Evolutionary conservation across 345 rosid species (phyloP).

Genomic region (Eucalyptus marginata): DNA sequence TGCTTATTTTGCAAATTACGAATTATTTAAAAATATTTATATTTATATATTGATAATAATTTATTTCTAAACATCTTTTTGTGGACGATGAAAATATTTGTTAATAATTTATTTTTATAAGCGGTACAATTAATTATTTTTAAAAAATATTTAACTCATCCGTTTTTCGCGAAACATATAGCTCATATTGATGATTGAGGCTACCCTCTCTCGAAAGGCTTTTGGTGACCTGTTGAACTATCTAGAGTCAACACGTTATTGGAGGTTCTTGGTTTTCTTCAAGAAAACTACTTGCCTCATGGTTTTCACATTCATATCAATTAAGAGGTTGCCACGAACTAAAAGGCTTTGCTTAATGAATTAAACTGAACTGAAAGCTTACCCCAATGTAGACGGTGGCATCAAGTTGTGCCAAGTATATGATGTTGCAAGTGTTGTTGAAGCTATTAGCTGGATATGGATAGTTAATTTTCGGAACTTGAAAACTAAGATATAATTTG

Average conservation of each 20-base stretch:
- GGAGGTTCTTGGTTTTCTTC: neutral
- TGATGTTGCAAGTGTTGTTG: neutral
- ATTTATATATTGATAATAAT: too few species aligned
- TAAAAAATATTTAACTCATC: too few species aligned
- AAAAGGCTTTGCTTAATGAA: neutral
- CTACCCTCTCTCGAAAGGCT: neutral
- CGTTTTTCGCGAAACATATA: too few species aligned
- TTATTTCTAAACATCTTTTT: too few species aligned
- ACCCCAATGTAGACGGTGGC: neutral
- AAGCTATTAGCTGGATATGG: neutral
- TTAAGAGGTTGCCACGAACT: neutral
- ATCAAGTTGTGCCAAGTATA: neutral
- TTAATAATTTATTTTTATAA: too few species aligned
- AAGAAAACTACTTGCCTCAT: neutral
- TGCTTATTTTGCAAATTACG: neutral
- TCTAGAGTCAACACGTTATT: neutral
- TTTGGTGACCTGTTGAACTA: neutral
- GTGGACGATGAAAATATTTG: too few species aligned
- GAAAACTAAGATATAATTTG: neutral
- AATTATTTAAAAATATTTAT: too few species aligned
- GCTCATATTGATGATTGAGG: neutral
- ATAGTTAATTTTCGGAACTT: neutral
- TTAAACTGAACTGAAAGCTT: neutral
- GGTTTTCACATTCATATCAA: neutral
- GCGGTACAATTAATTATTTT: accelerated